Conservation (phyloP, 306 rosid genomes). For the Crataegus laevigata region DNA sequence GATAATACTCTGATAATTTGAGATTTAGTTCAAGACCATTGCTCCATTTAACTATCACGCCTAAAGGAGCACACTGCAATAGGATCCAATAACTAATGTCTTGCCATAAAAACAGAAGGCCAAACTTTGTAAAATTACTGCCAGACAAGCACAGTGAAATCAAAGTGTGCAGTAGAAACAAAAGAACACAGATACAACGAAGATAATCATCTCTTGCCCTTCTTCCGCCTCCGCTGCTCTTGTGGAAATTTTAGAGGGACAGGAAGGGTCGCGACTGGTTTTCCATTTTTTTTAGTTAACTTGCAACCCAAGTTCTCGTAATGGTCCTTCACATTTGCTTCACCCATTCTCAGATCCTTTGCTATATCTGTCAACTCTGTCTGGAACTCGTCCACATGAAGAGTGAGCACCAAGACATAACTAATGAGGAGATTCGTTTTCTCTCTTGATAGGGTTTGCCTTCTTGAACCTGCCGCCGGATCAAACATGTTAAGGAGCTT, state of each 20-base stretch:
- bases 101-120: background rate
- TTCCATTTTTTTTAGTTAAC: background rate
- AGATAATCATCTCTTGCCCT: background rate
- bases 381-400: constrained; percentile 50
- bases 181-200: background rate
- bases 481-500: constrained; percentile 52
- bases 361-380: constrained; percentile 53
- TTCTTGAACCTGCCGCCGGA: constrained; percentile 18
- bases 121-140: background rate
- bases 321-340: constrained; percentile 9
- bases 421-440: constrained; percentile 55
- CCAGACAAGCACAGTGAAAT: background rate
- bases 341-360: constrained; percentile 58
- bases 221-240: constrained; percentile 26
- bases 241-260: constrained; percentile 66
- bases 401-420: constrained; percentile 70
- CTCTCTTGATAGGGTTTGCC: constrained; percentile 34
- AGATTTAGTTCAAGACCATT: too few relatives aligned
- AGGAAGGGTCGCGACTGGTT: constrained; percentile 37
- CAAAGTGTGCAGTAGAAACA: background rate
- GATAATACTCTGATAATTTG: too few relatives aligned
- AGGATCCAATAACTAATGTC: background rate
- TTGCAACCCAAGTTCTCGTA: constrained; percentile 72
- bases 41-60: too few relatives aligned
- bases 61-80: too few relatives aligned